Evolutionary conservation across 2,329 filamentous ascomycete genomes (phyloP).

Genomic region (Aspergillus sojae): DNA sequence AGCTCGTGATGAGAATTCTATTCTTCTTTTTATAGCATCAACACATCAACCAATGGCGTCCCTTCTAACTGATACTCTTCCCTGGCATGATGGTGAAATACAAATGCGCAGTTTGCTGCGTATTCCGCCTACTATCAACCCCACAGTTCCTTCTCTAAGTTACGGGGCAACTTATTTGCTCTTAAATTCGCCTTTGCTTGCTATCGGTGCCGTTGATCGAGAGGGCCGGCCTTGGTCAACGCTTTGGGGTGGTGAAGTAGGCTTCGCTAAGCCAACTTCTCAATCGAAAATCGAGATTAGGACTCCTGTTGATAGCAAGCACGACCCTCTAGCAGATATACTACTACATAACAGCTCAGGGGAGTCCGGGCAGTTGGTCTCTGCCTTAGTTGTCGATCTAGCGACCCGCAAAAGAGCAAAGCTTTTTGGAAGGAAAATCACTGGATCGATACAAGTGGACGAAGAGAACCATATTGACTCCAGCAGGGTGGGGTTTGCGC

Average conservation of each 20-base stretch:
- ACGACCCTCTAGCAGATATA: conserved; percentile 71
- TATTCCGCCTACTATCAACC: conserved; percentile 70
- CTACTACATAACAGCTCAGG: conserved; percentile 56
- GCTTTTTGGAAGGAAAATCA: conserved; percentile 69
- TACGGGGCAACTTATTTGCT: conserved; percentile 64
- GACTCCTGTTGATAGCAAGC: conserved; percentile 59
- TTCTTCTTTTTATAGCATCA: not conserved
- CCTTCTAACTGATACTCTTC: conserved; percentile 23
- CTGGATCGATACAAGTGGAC: conserved; percentile 55
- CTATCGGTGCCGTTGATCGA: conserved; percentile 71
- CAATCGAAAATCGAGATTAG: conserved; percentile 66
- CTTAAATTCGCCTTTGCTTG: conserved; percentile 66
- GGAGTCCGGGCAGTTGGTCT: conserved; percentile 54
- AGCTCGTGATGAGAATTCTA: not conserved
- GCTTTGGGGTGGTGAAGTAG: conserved; percentile 72
- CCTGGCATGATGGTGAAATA: conserved; percentile 68
- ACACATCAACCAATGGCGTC: conserved; percentile 24
- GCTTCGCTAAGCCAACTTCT: conserved; percentile 67
- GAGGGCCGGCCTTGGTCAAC: conserved; percentile 73
- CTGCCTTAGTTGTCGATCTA: conserved; percentile 65
- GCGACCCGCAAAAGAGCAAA: conserved; percentile 73
- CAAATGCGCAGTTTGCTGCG: conserved; percentile 65
- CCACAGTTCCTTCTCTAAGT: conserved; percentile 66
- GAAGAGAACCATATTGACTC: conserved; percentile 22
- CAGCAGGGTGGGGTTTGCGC: conserved; percentile 36